A percentile compares a stretch with the other conserved stretches of the same genome.
Evolutionary conservation across 2,329 filamentous ascomycete species (phyloP).

Genomic region (Trichoderma brevicompactum): DNA sequence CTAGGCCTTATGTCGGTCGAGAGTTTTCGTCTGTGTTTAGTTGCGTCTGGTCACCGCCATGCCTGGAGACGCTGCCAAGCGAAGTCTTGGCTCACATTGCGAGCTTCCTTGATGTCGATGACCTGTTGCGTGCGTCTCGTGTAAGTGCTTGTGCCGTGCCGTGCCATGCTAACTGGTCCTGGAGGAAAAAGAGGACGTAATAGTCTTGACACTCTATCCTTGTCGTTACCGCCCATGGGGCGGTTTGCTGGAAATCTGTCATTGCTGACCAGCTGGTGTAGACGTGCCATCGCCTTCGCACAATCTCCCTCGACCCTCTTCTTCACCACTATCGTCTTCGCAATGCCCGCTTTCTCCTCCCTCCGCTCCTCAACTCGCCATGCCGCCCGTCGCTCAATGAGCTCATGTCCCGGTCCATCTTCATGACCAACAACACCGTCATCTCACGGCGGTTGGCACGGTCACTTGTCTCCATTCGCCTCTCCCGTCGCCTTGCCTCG

Average conservation of each 20-base stretch:
- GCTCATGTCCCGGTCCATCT: slow-evolving; percentile 67
- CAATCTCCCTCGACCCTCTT: slow-evolving; percentile 66
- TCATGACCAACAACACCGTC: slow-evolving; percentile 67
- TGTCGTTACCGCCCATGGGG: background rate
- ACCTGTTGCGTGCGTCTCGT: slow-evolving; percentile 60
- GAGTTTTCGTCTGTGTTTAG: background rate
- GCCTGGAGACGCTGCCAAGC: slow-evolving; percentile 55
- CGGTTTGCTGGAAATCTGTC: slow-evolving; percentile 1
- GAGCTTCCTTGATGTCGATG: slow-evolving; percentile 60
- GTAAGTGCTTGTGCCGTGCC: slow-evolving; percentile 47
- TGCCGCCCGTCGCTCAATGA: slow-evolving; percentile 63
- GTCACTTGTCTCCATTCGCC: slow-evolving; percentile 66
- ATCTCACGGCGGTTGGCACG: slow-evolving; percentile 66
- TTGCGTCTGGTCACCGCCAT: slow-evolving; percentile 29
- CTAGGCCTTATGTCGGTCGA: slow-evolving; percentile 2
- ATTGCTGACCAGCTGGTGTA: slow-evolving; percentile 40
- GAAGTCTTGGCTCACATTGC: slow-evolving; percentile 62
- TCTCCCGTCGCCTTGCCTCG: slow-evolving; percentile 63
- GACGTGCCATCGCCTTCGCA: slow-evolving; percentile 66
- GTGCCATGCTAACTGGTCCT: slow-evolving; percentile 3
- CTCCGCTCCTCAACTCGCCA: slow-evolving; percentile 59
- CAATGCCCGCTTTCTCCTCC: slow-evolving; percentile 57
- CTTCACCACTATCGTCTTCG: slow-evolving; percentile 66
- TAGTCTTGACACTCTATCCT: background rate
- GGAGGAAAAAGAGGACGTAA: background rate